These are phyloP conservation scores for Handroanthus guayacan DNA, from an alignment of 257 asterid genomes.

Conservation along the genomic window DNA sequence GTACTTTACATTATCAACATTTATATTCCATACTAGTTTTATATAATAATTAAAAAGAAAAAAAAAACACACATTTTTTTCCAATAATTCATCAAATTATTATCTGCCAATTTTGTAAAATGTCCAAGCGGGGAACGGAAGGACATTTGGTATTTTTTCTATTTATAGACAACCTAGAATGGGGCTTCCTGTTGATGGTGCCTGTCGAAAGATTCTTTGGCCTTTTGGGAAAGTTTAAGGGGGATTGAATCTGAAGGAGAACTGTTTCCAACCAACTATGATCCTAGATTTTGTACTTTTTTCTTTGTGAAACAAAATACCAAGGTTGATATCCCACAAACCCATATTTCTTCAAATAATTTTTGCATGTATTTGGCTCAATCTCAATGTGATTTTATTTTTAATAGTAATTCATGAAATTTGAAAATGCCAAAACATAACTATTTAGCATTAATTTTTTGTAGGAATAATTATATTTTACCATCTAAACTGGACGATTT, in stretches of 20 bases:
- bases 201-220: neutral
- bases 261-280: too few species aligned
- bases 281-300: too few species aligned
- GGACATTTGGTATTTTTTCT: neutral
- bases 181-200: neutral
- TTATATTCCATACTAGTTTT: too few species aligned
- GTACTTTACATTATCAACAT: too few species aligned
- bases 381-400: neutral
- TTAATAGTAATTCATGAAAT: too few species aligned
- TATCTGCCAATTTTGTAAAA: neutral
- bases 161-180: neutral
- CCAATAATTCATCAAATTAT: too few species aligned
- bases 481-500: too few species aligned
- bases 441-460: neutral
- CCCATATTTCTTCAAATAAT: neutral
- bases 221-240: constrained; percentile 1
- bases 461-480: too few species aligned
- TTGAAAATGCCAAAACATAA: neutral
- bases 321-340: neutral
- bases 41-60: too few species aligned
- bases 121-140: neutral
- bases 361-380: neutral
- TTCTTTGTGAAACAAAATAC: too few species aligned
- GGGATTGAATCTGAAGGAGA: neutral
- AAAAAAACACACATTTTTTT: too few species aligned